Evolutionary conservation across 139 green algal genomes (phyloP).

Genomic region (Diplosphaera chodatii): DNA sequence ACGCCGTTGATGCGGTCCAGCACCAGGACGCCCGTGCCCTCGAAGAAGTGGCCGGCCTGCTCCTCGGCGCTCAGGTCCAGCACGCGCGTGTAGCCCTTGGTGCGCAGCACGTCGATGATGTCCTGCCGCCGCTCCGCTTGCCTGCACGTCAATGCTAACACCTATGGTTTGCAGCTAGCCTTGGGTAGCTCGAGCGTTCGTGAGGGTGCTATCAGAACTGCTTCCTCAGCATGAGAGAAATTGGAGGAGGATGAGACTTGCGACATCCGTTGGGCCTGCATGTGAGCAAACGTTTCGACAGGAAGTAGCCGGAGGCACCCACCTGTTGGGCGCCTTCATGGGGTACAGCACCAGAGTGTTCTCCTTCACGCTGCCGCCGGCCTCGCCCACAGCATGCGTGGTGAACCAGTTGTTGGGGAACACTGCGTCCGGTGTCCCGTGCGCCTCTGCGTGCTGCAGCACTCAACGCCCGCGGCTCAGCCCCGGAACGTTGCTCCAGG

Average conservation of each 20-base stretch:
- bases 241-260: too few species aligned
- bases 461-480: too few species aligned
- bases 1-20: slow-evolving; percentile 83
- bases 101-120: slow-evolving; percentile 54
- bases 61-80: slow-evolving; percentile 64
- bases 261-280: too few species aligned
- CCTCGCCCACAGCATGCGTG: slow-evolving; percentile 50
- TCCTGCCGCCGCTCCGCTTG: slow-evolving; percentile 68
- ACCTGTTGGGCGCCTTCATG: slow-evolving; percentile 86
- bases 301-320: too few species aligned
- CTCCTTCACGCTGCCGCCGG: slow-evolving; percentile 33
- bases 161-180: too few species aligned
- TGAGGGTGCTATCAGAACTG: too few species aligned
- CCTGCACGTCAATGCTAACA: slow-evolving; percentile 5
- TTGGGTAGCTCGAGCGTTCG: too few species aligned
- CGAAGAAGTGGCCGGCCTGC: slow-evolving; percentile 50
- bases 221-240: too few species aligned
- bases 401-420: slow-evolving; percentile 98
- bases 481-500: too few species aligned
- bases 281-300: too few species aligned
- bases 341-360: slow-evolving; percentile 84
- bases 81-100: slow-evolving; percentile 47
- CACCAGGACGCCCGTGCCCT: slow-evolving; percentile 88
- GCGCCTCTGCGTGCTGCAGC: slow-evolving; percentile 53
- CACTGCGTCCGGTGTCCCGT: slow-evolving; percentile 87